Conservation (phyloP, 1,139 yeast species). For the Saccharomyces hybrid region DNA sequence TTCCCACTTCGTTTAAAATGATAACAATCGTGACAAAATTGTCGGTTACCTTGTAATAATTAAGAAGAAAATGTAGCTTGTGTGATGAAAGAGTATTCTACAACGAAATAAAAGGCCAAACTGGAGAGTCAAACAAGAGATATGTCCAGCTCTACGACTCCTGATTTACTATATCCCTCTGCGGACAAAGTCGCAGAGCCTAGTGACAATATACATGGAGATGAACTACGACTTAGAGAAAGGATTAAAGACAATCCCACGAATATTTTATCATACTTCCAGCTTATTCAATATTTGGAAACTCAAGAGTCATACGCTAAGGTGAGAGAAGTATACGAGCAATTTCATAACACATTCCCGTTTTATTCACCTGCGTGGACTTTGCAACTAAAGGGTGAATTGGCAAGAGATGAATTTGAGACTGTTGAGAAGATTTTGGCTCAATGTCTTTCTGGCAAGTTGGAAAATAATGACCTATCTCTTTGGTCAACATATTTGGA, state of each 20-base stretch:
- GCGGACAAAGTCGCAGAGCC: neutral
- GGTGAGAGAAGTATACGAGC: constrained; percentile 51
- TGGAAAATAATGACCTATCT: constrained; percentile 30
- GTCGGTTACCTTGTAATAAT: too few species aligned
- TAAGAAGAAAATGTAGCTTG: neutral
- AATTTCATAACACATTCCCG: constrained; percentile 59
- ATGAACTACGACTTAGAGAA: constrained; percentile 33
- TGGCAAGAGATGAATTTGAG: constrained; percentile 60
- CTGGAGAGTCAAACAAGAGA: neutral
- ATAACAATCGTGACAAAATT: too few species aligned
- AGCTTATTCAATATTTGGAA: constrained; percentile 47
- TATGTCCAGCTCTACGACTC: constrained; percentile 4
- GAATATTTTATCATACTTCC: constrained; percentile 52
- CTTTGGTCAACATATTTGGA: constrained; percentile 70
- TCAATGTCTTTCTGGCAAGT: constrained; percentile 28
- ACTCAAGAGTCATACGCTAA: constrained; percentile 57
- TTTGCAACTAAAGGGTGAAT: constrained; percentile 60
- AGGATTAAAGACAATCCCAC: constrained; percentile 39
- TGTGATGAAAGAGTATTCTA: neutral
- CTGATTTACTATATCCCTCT: neutral
- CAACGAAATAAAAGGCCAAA: neutral
- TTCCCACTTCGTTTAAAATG: too few species aligned
- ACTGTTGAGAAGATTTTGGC: constrained; percentile 36
- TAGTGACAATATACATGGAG: constrained; percentile 8
- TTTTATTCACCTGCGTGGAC: constrained; percentile 66